A percentile compares a stretch with the other conserved stretches of the same genome.
Evolutionary conservation across 257 asterid genomes (phyloP).

Genomic region (Solanum piurae): DNA sequence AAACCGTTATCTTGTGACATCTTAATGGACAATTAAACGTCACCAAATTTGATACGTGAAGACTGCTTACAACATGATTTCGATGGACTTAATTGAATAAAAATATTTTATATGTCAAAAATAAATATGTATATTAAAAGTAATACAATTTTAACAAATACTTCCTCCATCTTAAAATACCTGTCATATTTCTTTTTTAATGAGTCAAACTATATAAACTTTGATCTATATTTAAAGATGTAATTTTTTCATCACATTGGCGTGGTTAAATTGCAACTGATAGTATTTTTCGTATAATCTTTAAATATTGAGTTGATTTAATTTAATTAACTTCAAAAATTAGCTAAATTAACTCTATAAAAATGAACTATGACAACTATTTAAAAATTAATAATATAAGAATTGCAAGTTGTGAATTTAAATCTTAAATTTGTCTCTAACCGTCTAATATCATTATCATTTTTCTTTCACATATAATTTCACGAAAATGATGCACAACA

Average conservation of each 20-base stretch:
- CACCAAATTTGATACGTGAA: background rate
- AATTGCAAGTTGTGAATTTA: background rate
- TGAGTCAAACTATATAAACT: background rate
- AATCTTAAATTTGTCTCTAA: background rate
- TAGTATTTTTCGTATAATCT: background rate
- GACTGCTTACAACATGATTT: background rate
- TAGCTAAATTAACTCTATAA: background rate
- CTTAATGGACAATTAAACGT: background rate
- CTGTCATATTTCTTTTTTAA: background rate
- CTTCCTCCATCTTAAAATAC: background rate
- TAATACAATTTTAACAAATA: background rate
- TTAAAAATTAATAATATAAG: background rate
- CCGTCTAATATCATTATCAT: background rate
- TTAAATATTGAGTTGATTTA: background rate
- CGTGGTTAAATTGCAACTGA: background rate
- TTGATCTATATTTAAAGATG: background rate
- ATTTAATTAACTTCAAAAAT: background rate
- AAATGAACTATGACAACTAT: background rate
- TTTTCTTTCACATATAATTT: background rate
- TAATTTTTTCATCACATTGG: background rate
- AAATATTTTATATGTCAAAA: background rate
- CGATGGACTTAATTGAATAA: background rate
- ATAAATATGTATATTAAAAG: background rate
- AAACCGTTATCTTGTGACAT: background rate
- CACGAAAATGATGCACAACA: conserved; percentile 7